Evolutionary conservation across 2,329 filamentous ascomycete species (phyloP), one percentile per base, ranked within the genome.

Genomic region (Xylaria multiplex): DNA sequence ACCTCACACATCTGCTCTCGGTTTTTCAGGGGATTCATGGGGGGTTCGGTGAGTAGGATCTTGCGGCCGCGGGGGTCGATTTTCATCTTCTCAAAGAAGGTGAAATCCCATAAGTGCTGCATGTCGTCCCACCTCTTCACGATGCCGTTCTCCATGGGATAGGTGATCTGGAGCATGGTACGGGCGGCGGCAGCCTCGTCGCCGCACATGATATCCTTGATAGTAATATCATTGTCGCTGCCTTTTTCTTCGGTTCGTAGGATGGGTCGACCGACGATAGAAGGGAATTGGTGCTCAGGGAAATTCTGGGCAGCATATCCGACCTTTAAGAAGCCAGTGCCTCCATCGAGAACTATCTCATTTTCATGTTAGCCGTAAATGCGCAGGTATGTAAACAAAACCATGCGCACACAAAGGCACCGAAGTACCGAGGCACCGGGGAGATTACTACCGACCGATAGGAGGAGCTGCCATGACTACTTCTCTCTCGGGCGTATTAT

Each of bases 51-150:
- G 73, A 98, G 87, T 70, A 99, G 88, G 79, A 99, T 98, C 87
- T 99, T 99, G 81, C 94, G 93, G 72, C 93, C 95, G 24, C 88
- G 88, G 2, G 96, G 89, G 79, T 98, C 92, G 73, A 99, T 85
- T 80, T 93, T 89, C 88, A 99, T 92, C 88, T 98, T 98, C 80
- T 99, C 95, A 81, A 88, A 91, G 81, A 99, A 99, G 27, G 96
- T 99, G 80, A 96, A 98, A 83, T 99, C 95, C 96, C 96, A 99
- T 62, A 99, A 90, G 78, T 98, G 95, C 84, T 97, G 93, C 96
- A 99, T 99, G 81, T 99, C 96, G 74, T 99, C 96, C 96, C 96
- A 99, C 78, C 93, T 94, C 88, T 97, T 98, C 73, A 99, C 93
- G 76, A 99, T 98, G 76, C 96, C 96, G 80, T 99, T 99, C 81